phyloP scores from a whole-genome alignment of 2,329 filamentous ascomycete species.

The Exophiala mesophila region DNA sequence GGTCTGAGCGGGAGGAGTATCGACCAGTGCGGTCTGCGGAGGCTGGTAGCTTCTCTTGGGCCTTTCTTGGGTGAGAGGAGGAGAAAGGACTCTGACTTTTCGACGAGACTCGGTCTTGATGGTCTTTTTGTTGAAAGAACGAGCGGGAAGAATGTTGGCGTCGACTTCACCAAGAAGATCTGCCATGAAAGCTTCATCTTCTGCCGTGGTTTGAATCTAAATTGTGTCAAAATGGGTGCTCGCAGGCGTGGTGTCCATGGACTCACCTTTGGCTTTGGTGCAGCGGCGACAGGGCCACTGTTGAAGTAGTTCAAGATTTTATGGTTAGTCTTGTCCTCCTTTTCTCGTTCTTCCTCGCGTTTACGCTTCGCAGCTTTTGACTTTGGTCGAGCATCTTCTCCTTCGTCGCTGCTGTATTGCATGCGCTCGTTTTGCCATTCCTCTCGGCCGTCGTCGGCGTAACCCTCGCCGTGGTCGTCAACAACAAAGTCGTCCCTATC shows the following conservation, averaged over 20 bases:
- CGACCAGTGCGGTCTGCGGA: slow-evolving; percentile 42
- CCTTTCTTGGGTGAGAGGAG: slow-evolving; percentile 56
- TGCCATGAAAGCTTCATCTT: slow-evolving; percentile 82
- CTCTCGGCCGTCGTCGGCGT: slow-evolving; percentile 92
- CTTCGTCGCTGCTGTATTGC: slow-evolving; percentile 66
- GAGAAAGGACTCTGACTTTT: slow-evolving; percentile 75
- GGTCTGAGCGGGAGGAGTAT: slow-evolving; percentile 36
- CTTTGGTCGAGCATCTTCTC: slow-evolving; percentile 58
- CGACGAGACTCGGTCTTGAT: slow-evolving; percentile 71
- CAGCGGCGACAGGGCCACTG: slow-evolving; percentile 58
- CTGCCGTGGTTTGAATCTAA: slow-evolving; percentile 61
- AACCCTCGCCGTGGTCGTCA: slow-evolving; percentile 95
- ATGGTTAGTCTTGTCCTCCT: slow-evolving; percentile 79
- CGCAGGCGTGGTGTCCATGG: neutral
- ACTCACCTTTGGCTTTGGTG: slow-evolving; percentile 73
- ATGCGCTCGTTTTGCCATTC: slow-evolving; percentile 76
- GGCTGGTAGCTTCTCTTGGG: slow-evolving; percentile 14
- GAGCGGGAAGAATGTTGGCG: slow-evolving; percentile 60
- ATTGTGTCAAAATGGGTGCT: neutral
- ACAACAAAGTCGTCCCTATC: slow-evolving; percentile 97
- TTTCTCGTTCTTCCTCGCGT: slow-evolving; percentile 78
- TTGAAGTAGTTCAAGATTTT: slow-evolving; percentile 95
- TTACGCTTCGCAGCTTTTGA: slow-evolving; percentile 72
- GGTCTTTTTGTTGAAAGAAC: slow-evolving; percentile 54
- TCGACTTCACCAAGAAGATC: slow-evolving; percentile 85